Evolutionary conservation across 768 basidiomycete genomes (phyloP), one percentile per base, ranked within the genome.

Genomic region (Flagelloscypha sp.): DNA sequence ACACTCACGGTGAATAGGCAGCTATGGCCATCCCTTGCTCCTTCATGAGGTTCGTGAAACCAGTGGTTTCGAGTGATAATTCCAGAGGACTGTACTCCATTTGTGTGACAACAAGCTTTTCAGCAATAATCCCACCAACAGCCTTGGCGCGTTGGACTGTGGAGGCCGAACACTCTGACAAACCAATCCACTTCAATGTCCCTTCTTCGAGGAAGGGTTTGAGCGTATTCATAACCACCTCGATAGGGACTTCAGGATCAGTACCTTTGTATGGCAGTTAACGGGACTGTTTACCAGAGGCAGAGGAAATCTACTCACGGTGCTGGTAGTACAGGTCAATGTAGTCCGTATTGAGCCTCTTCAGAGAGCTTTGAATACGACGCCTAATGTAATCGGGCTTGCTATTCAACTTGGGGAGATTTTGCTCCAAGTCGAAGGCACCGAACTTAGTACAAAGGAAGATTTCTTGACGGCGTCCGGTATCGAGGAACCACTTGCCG

Each of bases 1-100:
- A n/a, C n/a, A n/a, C 59, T 10, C 59, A 44, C 6, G 60, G 60
- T n/a, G 49, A 48, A 24, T 62, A 62, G 10, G 55, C 53, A 3
- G 61, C 55, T 24, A 62, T 33, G 11, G 49, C 46, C 4, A 60
- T 49, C 3, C 60, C 59, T n/a, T 47, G 38, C 41, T 57, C 58
- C 22, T 48, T 17, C 17, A 50, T 51, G 7, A 51, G 44, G 11
- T 49, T 46, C 24, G 55, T 31, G 17, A 63, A 27, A 8, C 52
- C 57, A 27, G n/a, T n/a, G 18, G 44, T 48, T 24, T 50, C 48
- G 34, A 50, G 37, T 6, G 43, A 43, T 18, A 52, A 17, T 32
- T 45, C 40, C 30, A 55, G 55, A 3, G 48, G 48, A 19, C 49
- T 52, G 33, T 50, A 59, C 36, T 61, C 59, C 44, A 57, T 49